Percentiles rank a stretch among this genome's conserved stretches.
These are phyloP conservation scores for Apocynum venetum DNA, from an alignment of 257 asterid species.

Conservation along the genomic window DNA sequence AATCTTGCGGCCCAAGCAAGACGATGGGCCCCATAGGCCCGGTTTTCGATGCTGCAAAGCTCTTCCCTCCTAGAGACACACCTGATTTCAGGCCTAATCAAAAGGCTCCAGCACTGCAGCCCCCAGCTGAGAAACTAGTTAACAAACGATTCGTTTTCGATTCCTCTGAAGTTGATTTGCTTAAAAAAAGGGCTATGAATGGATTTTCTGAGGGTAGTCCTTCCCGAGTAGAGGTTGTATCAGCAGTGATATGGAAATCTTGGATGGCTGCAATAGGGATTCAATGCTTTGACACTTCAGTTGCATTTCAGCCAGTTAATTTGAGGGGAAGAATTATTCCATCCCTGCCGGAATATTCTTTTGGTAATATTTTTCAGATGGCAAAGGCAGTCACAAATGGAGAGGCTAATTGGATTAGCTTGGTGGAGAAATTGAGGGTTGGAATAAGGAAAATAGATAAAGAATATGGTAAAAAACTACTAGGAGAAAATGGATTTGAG, in stretches of 20 bases:
- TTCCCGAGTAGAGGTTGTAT: slow-evolving; percentile 42
- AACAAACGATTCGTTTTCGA: slow-evolving; percentile 39
- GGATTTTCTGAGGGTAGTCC: slow-evolving; percentile 19
- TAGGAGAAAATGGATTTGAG: slow-evolving; percentile 38
- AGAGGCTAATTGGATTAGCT: slow-evolving; percentile 25
- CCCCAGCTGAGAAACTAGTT: slow-evolving; percentile 7
- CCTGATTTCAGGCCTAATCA: slow-evolving; percentile 31
- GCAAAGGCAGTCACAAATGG: slow-evolving; percentile 21
- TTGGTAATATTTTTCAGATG: slow-evolving; percentile 63
- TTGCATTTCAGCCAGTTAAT: slow-evolving; percentile 45
- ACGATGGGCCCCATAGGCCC: slow-evolving; percentile 13
- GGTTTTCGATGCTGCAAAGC: slow-evolving; percentile 31
- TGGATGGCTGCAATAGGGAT: slow-evolving; percentile 31
- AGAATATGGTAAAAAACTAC: slow-evolving; percentile 21
- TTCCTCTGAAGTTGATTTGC: slow-evolving; percentile 20
- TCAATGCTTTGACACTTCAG: slow-evolving; percentile 13
- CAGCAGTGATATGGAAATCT: slow-evolving; percentile 48
- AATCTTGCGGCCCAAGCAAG: slow-evolving; percentile 7
- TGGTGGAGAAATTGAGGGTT: slow-evolving; percentile 39
- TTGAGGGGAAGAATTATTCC: slow-evolving; percentile 38
- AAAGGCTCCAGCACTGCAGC: slow-evolving; percentile 23
- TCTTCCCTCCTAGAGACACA: slow-evolving; percentile 43
- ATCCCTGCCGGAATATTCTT: slow-evolving; percentile 34
- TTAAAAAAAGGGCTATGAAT: slow-evolving; percentile 17
- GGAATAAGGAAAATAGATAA: slow-evolving; percentile 33